phyloP scores from a whole-genome alignment of 441 rosid species.

The Pelargonium cotyledonis region DNA sequence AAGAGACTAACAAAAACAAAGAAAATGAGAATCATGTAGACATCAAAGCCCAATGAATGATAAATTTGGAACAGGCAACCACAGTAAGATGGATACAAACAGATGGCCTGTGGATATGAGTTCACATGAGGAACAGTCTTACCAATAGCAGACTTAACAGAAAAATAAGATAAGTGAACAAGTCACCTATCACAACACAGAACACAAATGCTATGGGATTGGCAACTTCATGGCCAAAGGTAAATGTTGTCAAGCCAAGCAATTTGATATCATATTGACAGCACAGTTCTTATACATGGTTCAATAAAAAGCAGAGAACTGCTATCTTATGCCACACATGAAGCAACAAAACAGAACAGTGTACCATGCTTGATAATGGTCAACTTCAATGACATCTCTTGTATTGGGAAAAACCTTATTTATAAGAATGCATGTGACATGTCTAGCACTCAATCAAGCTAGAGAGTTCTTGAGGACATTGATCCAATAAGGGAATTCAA shows the following conservation, averaged over 20 bases:
- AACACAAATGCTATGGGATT: neutral
- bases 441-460: neutral
- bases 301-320: neutral
- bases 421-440: neutral
- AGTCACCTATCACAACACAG: neutral
- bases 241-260: neutral
- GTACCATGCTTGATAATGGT: neutral
- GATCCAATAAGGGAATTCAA: slow-evolving; percentile 1
- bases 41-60: neutral
- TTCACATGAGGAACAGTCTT: neutral
- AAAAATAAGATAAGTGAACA: neutral
- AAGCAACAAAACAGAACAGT: neutral
- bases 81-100: neutral
- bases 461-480: neutral
- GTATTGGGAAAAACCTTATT: neutral
- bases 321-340: neutral
- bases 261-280: neutral
- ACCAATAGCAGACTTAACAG: no score
- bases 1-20: slow-evolving; percentile 48
- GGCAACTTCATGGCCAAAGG: neutral
- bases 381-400: neutral
- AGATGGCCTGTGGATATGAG: neutral
- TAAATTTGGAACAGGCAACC: no score
- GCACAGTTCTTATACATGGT: neutral
- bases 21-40: neutral